Evolutionary conservation across 140 eudicot genomes (phyloP).

Genomic region (Bidens hawaiensis): DNA sequence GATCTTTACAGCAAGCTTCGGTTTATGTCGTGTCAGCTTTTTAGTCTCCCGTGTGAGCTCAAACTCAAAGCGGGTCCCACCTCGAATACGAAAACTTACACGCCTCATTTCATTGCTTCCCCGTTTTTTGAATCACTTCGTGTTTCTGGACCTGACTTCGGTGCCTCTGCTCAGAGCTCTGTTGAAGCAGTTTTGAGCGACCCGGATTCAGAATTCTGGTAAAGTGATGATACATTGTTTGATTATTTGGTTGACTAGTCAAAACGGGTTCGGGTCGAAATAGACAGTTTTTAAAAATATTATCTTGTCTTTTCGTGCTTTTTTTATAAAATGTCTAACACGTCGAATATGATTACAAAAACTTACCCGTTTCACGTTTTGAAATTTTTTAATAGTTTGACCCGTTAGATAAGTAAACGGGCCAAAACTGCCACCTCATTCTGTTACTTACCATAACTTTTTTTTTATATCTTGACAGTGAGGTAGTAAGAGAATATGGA

Average conservation of each 20-base stretch:
- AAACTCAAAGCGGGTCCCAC: conserved; percentile 57
- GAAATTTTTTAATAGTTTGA: neutral
- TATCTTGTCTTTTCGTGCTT: neutral
- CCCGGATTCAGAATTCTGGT: conserved; percentile 51
- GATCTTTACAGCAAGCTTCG: conserved; percentile 42
- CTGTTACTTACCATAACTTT: neutral
- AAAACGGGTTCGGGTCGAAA: neutral
- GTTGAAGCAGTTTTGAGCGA: conserved; percentile 31
- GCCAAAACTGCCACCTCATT: neutral
- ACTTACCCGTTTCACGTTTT: neutral
- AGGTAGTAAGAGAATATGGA: conserved; percentile 46
- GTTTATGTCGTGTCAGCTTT: conserved; percentile 37
- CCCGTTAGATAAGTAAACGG: conserved; percentile 4
- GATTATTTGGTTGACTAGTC: neutral
- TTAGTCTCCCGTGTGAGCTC: conserved; percentile 41
- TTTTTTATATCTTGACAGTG: conserved; percentile 35
- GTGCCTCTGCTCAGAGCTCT: conserved; percentile 51
- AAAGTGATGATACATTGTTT: conserved; percentile 6
- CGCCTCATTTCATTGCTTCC: conserved; percentile 66
- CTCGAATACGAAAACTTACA: conserved; percentile 48
- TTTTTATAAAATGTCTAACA: neutral
- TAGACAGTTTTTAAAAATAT: neutral
- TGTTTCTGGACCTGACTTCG: conserved; percentile 55
- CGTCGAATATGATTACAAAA: neutral
- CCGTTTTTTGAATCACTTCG: conserved; percentile 58